Percentiles rank a stretch among this genome's conserved stretches.
phyloP scores from a whole-genome alignment of 495 filamentous ascomycete species.

The Annulohypoxylon maeteangense region DNA sequence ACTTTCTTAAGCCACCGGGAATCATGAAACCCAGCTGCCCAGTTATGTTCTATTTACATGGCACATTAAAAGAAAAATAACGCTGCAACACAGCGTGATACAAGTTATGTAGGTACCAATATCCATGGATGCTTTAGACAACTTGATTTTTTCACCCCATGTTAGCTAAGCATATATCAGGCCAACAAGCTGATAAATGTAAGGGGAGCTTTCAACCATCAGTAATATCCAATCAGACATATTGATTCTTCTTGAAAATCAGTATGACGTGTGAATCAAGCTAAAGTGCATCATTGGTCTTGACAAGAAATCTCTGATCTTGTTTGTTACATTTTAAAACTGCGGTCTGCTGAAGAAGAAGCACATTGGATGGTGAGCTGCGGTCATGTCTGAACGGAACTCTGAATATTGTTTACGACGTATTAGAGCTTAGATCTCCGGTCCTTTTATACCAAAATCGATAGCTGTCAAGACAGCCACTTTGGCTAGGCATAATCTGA shows the following conservation, averaged over 20 bases:
- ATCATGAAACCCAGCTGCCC: neutral
- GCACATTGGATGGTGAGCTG: neutral
- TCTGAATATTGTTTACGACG: neutral
- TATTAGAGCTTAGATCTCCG: neutral
- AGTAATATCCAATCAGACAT: neutral
- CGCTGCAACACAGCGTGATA: neutral
- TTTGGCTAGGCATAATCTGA: conserved; percentile 6
- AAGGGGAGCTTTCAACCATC: neutral
- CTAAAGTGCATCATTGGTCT: conserved; percentile 29
- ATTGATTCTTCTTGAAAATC: neutral
- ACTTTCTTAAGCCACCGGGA: neutral
- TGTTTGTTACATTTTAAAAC: neutral
- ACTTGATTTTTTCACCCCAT: neutral
- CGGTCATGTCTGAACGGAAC: neutral
- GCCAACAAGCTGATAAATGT: neutral
- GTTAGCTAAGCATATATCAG: conserved; percentile 4
- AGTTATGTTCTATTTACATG: neutral
- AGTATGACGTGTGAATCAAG: conserved; percentile 29
- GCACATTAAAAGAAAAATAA: neutral
- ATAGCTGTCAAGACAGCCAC: neutral
- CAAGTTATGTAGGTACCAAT: neutral
- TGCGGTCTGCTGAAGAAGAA: conserved; percentile 6
- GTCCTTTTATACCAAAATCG: neutral
- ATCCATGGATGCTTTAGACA: neutral
- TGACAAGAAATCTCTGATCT: neutral